These are phyloP conservation scores for Monascus purpureus DNA, from an alignment of 495 filamentous ascomycete genomes.

Conservation along the genomic window DNA sequence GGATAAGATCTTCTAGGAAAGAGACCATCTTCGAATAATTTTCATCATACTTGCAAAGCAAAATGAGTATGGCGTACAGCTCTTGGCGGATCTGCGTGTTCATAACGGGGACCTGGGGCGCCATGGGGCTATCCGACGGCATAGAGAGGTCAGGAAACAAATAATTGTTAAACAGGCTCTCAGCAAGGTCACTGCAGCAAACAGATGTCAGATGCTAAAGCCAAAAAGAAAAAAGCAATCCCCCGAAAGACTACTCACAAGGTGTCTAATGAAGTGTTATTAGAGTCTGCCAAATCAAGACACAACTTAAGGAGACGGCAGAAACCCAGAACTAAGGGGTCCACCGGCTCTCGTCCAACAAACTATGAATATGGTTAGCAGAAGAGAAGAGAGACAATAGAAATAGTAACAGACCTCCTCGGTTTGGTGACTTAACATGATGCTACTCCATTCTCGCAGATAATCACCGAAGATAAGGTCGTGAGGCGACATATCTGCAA, in stretches of 20 bases:
- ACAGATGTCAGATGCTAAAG: background rate
- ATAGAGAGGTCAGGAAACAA: conserved; percentile 51
- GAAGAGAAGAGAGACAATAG: background rate
- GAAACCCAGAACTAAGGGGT: conserved; percentile 34
- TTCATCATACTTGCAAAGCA: conserved; percentile 41
- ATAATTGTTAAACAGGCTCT: conserved; percentile 48
- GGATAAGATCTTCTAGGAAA: conserved; percentile 37
- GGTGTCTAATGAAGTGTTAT: conserved; percentile 29
- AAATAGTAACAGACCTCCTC: conserved; percentile 24
- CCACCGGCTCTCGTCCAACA: conserved; percentile 35
- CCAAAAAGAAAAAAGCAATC: too few relatives aligned
- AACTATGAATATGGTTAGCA: conserved; percentile 18
- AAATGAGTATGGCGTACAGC: conserved; percentile 48
- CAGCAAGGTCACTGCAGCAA: conserved; percentile 32
- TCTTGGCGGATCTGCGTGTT: conserved; percentile 44
- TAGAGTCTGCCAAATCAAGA: conserved; percentile 31
- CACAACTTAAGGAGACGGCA: conserved; percentile 33
- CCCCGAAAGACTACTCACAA: conserved; percentile 14
- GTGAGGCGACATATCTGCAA: conserved; percentile 35
- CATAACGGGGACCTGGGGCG: conserved; percentile 31
- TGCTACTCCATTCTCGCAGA: conserved; percentile 35
- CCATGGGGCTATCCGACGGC: conserved; percentile 7
- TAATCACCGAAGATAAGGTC: conserved; percentile 38
- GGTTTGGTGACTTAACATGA: conserved; percentile 41
- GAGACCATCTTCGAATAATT: conserved; percentile 38